Evolutionary conservation across 1,139 yeast genomes (phyloP).

Genomic region (Petasospora rhodanensis): DNA sequence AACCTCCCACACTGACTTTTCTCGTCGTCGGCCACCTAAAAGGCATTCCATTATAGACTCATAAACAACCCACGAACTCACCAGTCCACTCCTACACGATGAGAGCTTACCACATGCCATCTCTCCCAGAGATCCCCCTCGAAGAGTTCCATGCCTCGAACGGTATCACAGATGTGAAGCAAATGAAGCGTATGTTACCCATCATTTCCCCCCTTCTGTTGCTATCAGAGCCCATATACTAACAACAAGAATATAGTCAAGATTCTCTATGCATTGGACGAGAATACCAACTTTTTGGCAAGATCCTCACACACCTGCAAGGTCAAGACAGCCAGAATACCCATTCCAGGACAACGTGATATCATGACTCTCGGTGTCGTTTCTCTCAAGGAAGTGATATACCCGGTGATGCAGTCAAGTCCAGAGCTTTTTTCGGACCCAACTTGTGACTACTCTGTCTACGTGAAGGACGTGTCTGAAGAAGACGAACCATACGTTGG

Average conservation of each 20-base stretch:
- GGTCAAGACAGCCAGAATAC: slow-evolving; percentile 45
- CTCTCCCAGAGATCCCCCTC: slow-evolving; percentile 25
- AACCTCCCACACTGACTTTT: no score
- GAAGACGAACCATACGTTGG: slow-evolving; percentile 77
- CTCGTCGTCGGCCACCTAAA: no score
- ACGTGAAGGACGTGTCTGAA: slow-evolving; percentile 69
- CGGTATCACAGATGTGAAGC: slow-evolving; percentile 25
- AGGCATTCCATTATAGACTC: no score
- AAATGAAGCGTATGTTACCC: no score
- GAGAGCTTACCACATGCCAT: slow-evolving; percentile 28
- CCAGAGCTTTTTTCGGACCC: slow-evolving; percentile 53
- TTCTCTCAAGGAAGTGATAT: slow-evolving; percentile 47
- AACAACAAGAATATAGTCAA: no score
- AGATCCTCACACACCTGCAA: slow-evolving; percentile 42
- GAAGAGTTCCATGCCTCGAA: slow-evolving; percentile 12
- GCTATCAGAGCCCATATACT: no score
- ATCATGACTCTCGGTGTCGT: slow-evolving; percentile 52
- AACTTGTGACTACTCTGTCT: slow-evolving; percentile 59
- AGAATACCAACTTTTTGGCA: slow-evolving; percentile 53
- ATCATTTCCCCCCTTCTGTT: no score
- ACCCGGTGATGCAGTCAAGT: slow-evolving; percentile 46
- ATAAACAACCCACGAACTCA: no score
- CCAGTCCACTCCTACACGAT: slow-evolving; percentile 7
- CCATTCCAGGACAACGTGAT: slow-evolving; percentile 34
- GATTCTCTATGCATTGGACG: slow-evolving; percentile 58